Evolutionary conservation across 2,329 filamentous ascomycete genomes (phyloP).

Genomic region (Reticulascus tulasneorum): DNA sequence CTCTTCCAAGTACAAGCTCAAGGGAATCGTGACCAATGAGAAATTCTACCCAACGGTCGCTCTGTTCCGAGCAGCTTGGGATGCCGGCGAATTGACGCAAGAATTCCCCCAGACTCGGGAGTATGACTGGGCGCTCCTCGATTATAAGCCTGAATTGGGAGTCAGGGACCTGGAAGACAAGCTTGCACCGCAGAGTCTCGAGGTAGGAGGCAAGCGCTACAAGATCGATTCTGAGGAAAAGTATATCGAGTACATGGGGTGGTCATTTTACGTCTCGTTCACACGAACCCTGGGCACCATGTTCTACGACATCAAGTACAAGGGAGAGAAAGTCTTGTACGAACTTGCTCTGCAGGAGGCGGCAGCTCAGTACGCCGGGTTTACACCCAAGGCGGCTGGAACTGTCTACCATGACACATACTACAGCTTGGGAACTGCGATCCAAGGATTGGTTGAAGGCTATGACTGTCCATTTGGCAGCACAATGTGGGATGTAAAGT

Average conservation of each 20-base stretch:
- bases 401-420: slow-evolving; percentile 39
- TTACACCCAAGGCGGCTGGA: slow-evolving; percentile 38
- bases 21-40: slow-evolving; percentile 37
- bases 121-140: slow-evolving; percentile 29
- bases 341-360: slow-evolving; percentile 51
- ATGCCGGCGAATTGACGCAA: slow-evolving; percentile 29
- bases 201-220: slow-evolving; percentile 36
- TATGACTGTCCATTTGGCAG: slow-evolving; percentile 37
- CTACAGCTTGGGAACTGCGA: slow-evolving; percentile 29
- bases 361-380: slow-evolving; percentile 47
- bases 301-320: slow-evolving; percentile 47
- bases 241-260: slow-evolving; percentile 50
- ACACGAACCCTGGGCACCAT: slow-evolving; percentile 39
- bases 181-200: slow-evolving; percentile 30
- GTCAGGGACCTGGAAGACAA: slow-evolving; percentile 28
- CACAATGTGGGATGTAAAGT: slow-evolving; percentile 30
- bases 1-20: slow-evolving; percentile 34
- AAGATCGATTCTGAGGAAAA: slow-evolving; percentile 38
- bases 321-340: slow-evolving; percentile 46
- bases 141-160: slow-evolving; percentile 25
- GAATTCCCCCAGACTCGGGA: slow-evolving; percentile 29
- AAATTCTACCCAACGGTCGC: slow-evolving; percentile 30
- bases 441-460: slow-evolving; percentile 34
- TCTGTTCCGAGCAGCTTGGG: slow-evolving; percentile 31
- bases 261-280: slow-evolving; percentile 46